Evolutionary conservation across 2,329 filamentous ascomycete species (phyloP).

Genomic region (Ophidiomyces ophidiicola): DNA sequence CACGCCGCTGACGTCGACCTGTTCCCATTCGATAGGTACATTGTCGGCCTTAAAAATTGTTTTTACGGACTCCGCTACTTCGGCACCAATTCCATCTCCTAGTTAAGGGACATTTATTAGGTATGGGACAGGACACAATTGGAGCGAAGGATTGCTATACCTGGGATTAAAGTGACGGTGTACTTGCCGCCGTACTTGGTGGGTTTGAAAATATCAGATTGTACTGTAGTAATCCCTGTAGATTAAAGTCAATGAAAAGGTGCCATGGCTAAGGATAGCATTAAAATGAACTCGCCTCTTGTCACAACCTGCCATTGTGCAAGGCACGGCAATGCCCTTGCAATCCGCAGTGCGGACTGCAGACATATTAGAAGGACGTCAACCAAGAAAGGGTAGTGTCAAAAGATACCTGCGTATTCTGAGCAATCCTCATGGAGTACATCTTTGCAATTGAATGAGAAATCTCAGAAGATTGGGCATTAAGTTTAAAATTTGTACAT

Average conservation of each 20-base stretch:
- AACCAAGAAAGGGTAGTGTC: constrained; percentile 4
- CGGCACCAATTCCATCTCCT: constrained; percentile 92
- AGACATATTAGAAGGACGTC: constrained; percentile 33
- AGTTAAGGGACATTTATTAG: too few relatives aligned
- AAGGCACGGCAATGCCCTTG: constrained; percentile 36
- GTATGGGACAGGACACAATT: constrained; percentile 16
- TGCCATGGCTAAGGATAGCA: too few relatives aligned
- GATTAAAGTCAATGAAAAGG: constrained; percentile 9
- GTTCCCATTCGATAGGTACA: constrained; percentile 96
- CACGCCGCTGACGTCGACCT: constrained; percentile 88
- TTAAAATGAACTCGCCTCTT: constrained; percentile 40
- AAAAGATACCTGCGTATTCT: constrained; percentile 31
- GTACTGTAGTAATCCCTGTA: constrained; percentile 67
- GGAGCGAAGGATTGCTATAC: constrained; percentile 37
- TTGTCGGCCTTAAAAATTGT: constrained; percentile 99
- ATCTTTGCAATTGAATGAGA: constrained; percentile 21
- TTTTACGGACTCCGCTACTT: constrained; percentile 96
- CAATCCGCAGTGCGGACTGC: constrained; percentile 46
- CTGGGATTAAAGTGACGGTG: constrained; percentile 95
- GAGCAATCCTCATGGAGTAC: constrained; percentile 32
- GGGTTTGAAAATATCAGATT: constrained; percentile 96
- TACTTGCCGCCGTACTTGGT: constrained; percentile 99
- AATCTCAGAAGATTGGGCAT: background rate
- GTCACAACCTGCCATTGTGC: constrained; percentile 41
- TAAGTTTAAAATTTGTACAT: too few relatives aligned